A percentile compares a stretch with the other conserved stretches of the same genome.
These are phyloP conservation scores for Penicillium olsonii DNA, from an alignment of 2,329 filamentous ascomycete species.

Conservation along the genomic window DNA sequence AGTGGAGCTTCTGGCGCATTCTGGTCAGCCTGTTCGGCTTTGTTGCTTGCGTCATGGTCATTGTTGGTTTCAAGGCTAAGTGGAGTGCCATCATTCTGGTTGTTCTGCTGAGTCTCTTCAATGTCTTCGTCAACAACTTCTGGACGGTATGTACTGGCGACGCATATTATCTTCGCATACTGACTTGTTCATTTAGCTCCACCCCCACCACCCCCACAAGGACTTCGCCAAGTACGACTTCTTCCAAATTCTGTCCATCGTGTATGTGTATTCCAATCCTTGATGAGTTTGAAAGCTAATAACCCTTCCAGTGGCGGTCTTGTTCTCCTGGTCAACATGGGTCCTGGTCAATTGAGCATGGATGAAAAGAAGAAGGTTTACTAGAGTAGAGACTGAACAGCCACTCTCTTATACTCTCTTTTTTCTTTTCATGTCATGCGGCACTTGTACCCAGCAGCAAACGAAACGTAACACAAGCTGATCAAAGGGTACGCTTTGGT, in stretches of 20 bases:
- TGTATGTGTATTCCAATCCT: slow-evolving; percentile 55
- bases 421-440: slow-evolving; percentile 15
- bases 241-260: slow-evolving; percentile 99
- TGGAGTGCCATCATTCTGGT: slow-evolving; percentile 95
- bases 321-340: slow-evolving; percentile 96
- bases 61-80: slow-evolving; percentile 99
- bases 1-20: slow-evolving; percentile 88
- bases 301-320: slow-evolving; percentile 69
- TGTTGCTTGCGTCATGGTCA: slow-evolving; percentile 95
- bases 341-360: slow-evolving; percentile 94
- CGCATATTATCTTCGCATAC: slow-evolving; percentile 4
- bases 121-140: slow-evolving; percentile 98
- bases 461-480: slow-evolving; percentile 39
- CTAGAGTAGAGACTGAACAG: slow-evolving; percentile 47
- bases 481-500: not conserved
- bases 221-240: slow-evolving; percentile 99
- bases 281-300: slow-evolving; percentile 1
- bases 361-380: slow-evolving; percentile 99
- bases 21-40: slow-evolving; percentile 81
- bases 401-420: slow-evolving; percentile 3
- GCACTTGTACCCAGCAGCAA: slow-evolving; percentile 9
- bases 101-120: slow-evolving; percentile 93
- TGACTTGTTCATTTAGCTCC: slow-evolving; percentile 62
- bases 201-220: slow-evolving; percentile 98
- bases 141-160: slow-evolving; percentile 76